Conservation (phyloP, 2,329 filamentous ascomycete genomes). For the Fusarium sterilihyphosum region DNA sequence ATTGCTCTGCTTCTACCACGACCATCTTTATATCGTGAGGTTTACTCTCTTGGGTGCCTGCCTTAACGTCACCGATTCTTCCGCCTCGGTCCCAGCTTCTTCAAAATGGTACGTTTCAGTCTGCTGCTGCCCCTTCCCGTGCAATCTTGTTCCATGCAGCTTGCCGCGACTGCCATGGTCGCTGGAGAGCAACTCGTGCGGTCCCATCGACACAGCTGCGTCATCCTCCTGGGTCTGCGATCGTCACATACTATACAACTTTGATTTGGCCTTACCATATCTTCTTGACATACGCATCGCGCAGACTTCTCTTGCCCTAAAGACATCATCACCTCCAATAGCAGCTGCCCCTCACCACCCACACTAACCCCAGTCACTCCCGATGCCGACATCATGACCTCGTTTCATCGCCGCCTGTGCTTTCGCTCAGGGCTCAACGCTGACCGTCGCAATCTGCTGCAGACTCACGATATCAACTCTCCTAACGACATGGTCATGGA, state of each 20-base stretch:
- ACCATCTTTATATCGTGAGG: constrained; percentile 27
- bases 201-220: constrained; percentile 28
- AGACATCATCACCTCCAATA: constrained; percentile 24
- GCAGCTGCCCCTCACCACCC: constrained; percentile 28
- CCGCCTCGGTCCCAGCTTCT: constrained; percentile 23
- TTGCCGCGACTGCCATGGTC: constrained; percentile 24
- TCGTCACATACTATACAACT: constrained; percentile 6
- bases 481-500: constrained; percentile 68
- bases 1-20: constrained; percentile 17
- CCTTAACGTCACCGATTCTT: constrained; percentile 2
- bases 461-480: constrained; percentile 65
- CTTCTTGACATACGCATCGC: constrained; percentile 5
- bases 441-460: constrained; percentile 40
- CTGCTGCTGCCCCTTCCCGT: constrained; percentile 5
- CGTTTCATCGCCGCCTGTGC: constrained; percentile 26
- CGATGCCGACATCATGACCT: constrained; percentile 40
- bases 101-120: constrained; percentile 38
- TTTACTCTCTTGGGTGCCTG: constrained; percentile 5
- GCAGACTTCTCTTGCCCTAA: constrained; percentile 21
- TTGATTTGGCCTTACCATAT: neutral
- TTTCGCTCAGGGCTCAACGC: constrained; percentile 30
- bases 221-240: constrained; percentile 22
- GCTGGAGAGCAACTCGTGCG: constrained; percentile 12
- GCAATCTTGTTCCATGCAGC: constrained; percentile 24
- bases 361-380: constrained; percentile 27